These are phyloP conservation scores for Thyridium curvatum DNA, from an alignment of 2,329 filamentous ascomycete genomes.

Conservation along the genomic window DNA sequence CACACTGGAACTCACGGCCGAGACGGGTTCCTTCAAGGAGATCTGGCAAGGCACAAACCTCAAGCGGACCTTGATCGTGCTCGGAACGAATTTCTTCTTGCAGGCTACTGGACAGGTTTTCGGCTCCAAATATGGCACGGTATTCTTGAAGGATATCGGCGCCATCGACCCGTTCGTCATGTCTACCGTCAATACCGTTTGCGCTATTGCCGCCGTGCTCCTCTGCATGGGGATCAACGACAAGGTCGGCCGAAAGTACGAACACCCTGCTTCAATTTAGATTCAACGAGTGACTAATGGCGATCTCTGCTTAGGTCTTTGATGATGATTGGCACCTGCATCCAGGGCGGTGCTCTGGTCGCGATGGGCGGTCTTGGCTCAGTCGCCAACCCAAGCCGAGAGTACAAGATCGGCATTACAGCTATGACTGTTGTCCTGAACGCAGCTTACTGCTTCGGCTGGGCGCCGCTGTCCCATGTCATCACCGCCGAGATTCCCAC, in stretches of 20 bases:
- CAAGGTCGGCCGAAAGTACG: constrained; percentile 5
- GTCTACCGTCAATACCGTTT: constrained; percentile 3
- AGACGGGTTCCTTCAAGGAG: neutral
- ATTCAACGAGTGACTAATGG: too few species aligned
- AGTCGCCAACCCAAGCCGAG: too few species aligned
- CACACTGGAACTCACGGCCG: too few species aligned
- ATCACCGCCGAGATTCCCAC: constrained; percentile 26
- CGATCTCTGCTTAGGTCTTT: too few species aligned
- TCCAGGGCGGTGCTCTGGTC: constrained; percentile 14
- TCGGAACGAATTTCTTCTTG: constrained; percentile 21
- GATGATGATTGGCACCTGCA: too few species aligned
- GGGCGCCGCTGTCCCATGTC: constrained; percentile 27
- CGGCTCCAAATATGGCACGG: constrained; percentile 19
- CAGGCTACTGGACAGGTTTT: constrained; percentile 22
- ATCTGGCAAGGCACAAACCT: constrained; percentile 2
- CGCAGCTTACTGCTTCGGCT: constrained; percentile 22
- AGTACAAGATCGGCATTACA: too few species aligned
- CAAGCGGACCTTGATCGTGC: constrained; percentile 9
- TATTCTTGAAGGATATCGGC: constrained; percentile 19
- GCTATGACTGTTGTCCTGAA: constrained; percentile 23
- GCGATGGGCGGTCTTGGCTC: constrained; percentile 29
- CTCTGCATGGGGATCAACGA: constrained; percentile 3
- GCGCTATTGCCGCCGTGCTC: too few species aligned
- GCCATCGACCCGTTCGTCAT: constrained; percentile 20
- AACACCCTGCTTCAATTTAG: too few species aligned